These are phyloP conservation scores for Jackrogersella minutella DNA, from an alignment of 495 filamentous ascomycete species.

Conservation along the genomic window DNA sequence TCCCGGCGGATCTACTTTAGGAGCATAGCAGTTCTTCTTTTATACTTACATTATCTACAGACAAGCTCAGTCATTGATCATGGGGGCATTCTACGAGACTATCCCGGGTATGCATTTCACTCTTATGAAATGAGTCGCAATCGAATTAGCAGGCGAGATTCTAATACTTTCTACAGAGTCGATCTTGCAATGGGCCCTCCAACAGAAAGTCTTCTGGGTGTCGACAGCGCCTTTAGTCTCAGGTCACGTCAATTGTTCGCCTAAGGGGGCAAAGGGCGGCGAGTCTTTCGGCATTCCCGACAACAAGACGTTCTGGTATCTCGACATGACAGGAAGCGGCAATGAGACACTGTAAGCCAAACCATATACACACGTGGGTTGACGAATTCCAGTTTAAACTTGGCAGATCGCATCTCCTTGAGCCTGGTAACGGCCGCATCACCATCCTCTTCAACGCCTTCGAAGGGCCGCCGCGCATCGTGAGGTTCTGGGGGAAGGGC, in stretches of 20 bases:
- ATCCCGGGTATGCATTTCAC: conserved; percentile 59
- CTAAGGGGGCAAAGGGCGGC: conserved; percentile 62
- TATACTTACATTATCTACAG: neutral
- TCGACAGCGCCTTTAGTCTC: conserved; percentile 70
- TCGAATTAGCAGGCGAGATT: no score
- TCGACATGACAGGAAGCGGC: conserved; percentile 76
- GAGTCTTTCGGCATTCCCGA: conserved; percentile 66
- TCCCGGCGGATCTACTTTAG: neutral
- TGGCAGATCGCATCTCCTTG: conserved; percentile 72
- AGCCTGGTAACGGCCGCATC: conserved; percentile 70
- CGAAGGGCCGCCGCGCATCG: conserved; percentile 67
- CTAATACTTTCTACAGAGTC: conserved; percentile 24
- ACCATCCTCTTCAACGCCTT: conserved; percentile 79
- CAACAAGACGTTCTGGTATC: conserved; percentile 68
- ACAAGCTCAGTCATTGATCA: conserved; percentile 43
- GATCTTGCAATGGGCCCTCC: conserved; percentile 64
- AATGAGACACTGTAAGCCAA: conserved; percentile 80
- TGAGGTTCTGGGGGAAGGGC: conserved; percentile 75
- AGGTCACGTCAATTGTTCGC: conserved; percentile 71
- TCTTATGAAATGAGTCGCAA: no score
- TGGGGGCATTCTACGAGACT: conserved; percentile 69
- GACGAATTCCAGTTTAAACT: no score
- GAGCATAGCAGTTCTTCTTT: neutral
- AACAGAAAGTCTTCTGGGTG: conserved; percentile 73
- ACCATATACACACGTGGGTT: no score